A percentile compares a stretch with the other conserved stretches of the same genome.
phyloP scores from a whole-genome alignment of 2,329 filamentous ascomycete genomes.

The Arachnomyces sp. region DNA sequence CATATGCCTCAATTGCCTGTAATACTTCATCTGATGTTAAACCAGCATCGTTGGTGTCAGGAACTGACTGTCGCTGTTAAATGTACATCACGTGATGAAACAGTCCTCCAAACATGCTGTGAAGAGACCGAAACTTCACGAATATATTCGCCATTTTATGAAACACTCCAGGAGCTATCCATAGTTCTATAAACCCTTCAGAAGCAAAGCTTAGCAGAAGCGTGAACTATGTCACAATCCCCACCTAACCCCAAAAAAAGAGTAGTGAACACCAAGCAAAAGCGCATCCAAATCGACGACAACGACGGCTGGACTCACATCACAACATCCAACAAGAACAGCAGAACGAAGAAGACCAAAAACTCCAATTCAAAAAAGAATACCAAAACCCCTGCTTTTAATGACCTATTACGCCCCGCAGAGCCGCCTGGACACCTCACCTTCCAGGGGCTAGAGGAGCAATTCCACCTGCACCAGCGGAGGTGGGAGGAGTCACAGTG shows the following conservation, averaged over 20 bases:
- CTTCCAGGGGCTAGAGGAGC: conserved; percentile 21
- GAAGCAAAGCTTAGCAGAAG: no score
- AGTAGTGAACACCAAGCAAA: conserved; percentile 14
- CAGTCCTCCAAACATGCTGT: no score
- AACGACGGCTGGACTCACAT: conserved; percentile 38
- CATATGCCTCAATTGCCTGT: no score
- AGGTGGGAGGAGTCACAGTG: conserved; percentile 24
- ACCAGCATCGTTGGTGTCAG: neutral
- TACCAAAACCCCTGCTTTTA: conserved; percentile 3
- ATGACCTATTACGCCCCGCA: conserved; percentile 23
- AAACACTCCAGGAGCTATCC: no score
- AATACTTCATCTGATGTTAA: no score
- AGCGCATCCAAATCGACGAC: conserved; percentile 31
- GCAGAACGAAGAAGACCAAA: conserved; percentile 7
- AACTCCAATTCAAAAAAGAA: conserved; percentile 1
- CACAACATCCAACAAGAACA: conserved; percentile 23
- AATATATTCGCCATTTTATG: no score
- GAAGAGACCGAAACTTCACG: conserved; percentile 3
- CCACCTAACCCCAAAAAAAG: conserved; percentile 23
- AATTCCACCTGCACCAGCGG: conserved; percentile 22
- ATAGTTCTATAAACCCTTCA: no score
- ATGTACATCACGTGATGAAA: no score
- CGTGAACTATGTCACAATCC: conserved; percentile 33
- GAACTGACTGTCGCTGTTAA: no score
- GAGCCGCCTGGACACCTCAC: conserved; percentile 28